phyloP scores from a whole-genome alignment of 352 stramenopile genomes.

The Pythium sp. region DNA sequence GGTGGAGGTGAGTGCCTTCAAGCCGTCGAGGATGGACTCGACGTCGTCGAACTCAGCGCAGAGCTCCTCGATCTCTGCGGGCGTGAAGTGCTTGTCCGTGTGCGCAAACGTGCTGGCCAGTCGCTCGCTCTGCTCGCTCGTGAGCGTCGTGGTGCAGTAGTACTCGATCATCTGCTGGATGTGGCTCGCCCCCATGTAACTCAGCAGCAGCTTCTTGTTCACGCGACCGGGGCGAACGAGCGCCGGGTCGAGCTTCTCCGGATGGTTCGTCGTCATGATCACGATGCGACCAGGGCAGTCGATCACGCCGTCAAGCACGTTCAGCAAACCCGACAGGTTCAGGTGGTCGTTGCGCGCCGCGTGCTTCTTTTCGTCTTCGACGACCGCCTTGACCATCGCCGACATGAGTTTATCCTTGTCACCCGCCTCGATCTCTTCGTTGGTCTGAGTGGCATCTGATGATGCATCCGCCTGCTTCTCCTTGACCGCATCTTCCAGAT shows the following conservation, averaged over 20 bases:
- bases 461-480: too few species aligned
- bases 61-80: constrained; percentile 11
- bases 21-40: constrained; percentile 1
- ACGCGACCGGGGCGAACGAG: constrained; percentile 88
- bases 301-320: constrained; percentile 90
- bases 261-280: constrained; percentile 93
- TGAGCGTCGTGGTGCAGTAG: constrained; percentile 20
- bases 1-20: neutral
- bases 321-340: constrained; percentile 72
- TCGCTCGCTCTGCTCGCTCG: constrained; percentile 3
- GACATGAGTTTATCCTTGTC: constrained; percentile 18
- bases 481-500: too few species aligned
- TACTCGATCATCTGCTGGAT: constrained; percentile 28
- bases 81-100: constrained; percentile 12
- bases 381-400: constrained; percentile 30
- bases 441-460: too few species aligned
- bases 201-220: constrained; percentile 70
- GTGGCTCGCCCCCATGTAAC: neutral
- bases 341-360: constrained; percentile 6
- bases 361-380: constrained; percentile 1
- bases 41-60: constrained; percentile 27
- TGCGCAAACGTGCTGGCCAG: constrained; percentile 16
- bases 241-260: constrained; percentile 90
- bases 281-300: constrained; percentile 89
- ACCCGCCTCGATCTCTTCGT: too few species aligned